Evolutionary conservation across 202 grass and related monocot genomes (phyloP).

Genomic region (Schoenoplectus tabernaemontani): DNA sequence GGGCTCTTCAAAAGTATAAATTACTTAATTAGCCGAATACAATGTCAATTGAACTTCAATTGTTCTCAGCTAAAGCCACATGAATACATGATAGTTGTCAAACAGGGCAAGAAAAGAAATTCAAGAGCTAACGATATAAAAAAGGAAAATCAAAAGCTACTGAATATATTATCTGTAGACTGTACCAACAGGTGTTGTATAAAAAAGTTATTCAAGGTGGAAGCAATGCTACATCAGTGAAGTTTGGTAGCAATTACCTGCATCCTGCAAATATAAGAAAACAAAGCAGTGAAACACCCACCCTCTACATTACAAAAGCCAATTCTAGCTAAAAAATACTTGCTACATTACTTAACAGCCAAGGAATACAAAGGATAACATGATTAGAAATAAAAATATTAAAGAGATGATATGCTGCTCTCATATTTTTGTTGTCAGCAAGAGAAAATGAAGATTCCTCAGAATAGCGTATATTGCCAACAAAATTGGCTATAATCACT

Average conservation of each 20-base stretch:
- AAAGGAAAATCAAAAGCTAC: not conserved
- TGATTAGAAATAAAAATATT: not conserved
- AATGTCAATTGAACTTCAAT: too few species aligned
- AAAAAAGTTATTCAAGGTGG: not conserved
- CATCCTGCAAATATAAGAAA: not conserved
- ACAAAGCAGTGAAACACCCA: too few species aligned
- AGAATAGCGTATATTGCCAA: conserved; percentile 13
- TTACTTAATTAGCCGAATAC: too few species aligned
- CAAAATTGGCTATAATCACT: conserved; percentile 16
- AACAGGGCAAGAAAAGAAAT: not conserved
- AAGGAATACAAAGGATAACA: not conserved
- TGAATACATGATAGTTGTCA: not conserved
- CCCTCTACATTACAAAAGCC: not conserved
- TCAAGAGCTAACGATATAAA: not conserved
- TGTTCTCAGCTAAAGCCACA: not conserved
- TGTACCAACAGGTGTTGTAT: too few species aligned
- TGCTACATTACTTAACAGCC: not conserved
- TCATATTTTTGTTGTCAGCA: not conserved
- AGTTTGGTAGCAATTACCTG: not conserved
- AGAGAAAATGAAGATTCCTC: conserved; percentile 2
- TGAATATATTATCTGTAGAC: too few species aligned
- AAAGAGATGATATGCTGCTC: not conserved
- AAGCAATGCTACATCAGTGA: not conserved
- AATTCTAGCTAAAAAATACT: not conserved
- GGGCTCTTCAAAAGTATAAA: too few species aligned